Base-by-base conservation (phyloP, 768 basidiomycete genomes). In the Lactifluus pinguis region DNA sequence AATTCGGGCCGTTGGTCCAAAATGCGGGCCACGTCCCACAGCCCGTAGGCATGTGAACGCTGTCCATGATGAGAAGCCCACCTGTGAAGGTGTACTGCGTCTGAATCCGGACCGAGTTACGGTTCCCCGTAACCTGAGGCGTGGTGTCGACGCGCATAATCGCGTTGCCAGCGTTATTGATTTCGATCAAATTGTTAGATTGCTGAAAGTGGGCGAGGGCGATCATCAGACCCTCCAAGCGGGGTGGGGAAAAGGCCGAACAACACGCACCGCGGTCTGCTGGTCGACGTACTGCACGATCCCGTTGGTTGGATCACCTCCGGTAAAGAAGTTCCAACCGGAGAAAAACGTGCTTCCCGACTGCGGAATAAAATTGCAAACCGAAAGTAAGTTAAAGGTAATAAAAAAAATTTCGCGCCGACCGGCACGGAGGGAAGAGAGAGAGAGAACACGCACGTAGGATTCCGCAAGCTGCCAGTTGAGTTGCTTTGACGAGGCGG, bases 91-190 rank as follows among this genome's bases (percentile, higher is more conserved):
- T 72, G 54, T 75, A 71, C 32, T 83, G 69, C 0, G 86, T 83
- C 51, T 83, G 84, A 65, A 98, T 87, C 64, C 94, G 85, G 42
- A 95, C 79, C 65, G 87, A 86, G 71, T 83, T 79, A 61, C 94
- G 82, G 56, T 80, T 86, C 44, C 71, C 80, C n/a, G 79, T 68
- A 36, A 94, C 86, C 17, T 73, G 79, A 10, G 83, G 78, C 5
- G 92, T 95, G 6, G 89, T 94, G 69, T 95, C 92, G 29, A 95
- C 85, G 38, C 82, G 77, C 92, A 98, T 95, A 58, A 97, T 73
- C 17, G 87, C 90, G 72, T 92, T 82, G 21, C 90, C 89, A 10
- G 77, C 78, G 25, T 68, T 63, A 68, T 91, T 94, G 68, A 93
- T 77, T 14, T 80, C 76, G 34, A 85, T 69, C 34, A 98, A 78